These are phyloP conservation scores for Nelumbo lutea DNA, from an alignment of 164 flowering plant species.

Conservation along the genomic window DNA sequence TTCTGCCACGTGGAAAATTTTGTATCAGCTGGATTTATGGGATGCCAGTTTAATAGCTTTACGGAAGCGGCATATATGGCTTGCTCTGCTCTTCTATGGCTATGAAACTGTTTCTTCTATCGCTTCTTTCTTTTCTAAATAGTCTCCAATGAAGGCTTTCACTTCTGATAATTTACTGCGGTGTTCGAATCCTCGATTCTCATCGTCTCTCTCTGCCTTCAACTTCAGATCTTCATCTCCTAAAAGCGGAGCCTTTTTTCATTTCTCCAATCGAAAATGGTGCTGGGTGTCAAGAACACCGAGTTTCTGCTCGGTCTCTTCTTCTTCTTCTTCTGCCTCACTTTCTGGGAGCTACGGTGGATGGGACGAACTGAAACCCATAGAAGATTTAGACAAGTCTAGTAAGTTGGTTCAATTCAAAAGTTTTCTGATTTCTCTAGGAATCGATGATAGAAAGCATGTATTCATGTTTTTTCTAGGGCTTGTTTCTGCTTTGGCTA, in stretches of 20 bases:
- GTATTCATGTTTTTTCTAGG: conserved; percentile 61
- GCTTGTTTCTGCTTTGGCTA: conserved; percentile 55
- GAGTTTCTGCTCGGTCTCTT: conserved; percentile 18
- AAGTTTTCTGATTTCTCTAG: conserved; percentile 43
- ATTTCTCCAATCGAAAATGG: conserved; percentile 18
- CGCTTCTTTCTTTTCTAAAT: not conserved
- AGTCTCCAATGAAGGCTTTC: conserved; percentile 13
- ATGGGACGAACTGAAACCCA: conserved; percentile 55
- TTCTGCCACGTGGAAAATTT: no score
- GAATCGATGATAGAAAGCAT: conserved; percentile 59
- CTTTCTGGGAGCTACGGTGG: conserved; percentile 46
- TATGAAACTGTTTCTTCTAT: not conserved
- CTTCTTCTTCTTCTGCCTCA: conserved; percentile 15
- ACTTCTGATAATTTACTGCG: not conserved
- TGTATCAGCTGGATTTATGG: no score
- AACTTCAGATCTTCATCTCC: conserved; percentile 16
- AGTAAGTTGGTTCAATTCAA: conserved; percentile 55
- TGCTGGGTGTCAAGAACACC: conserved; percentile 3
- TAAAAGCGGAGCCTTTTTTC: conserved; percentile 18
- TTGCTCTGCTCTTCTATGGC: not conserved
- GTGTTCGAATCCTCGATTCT: conserved; percentile 6
- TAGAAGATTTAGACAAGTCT: conserved; percentile 18
- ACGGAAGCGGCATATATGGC: no score
- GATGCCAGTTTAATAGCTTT: no score
- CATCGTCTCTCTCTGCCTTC: conserved; percentile 11